Conservation (phyloP, 257 asterid genomes). For the Forsythia viridissima region DNA sequence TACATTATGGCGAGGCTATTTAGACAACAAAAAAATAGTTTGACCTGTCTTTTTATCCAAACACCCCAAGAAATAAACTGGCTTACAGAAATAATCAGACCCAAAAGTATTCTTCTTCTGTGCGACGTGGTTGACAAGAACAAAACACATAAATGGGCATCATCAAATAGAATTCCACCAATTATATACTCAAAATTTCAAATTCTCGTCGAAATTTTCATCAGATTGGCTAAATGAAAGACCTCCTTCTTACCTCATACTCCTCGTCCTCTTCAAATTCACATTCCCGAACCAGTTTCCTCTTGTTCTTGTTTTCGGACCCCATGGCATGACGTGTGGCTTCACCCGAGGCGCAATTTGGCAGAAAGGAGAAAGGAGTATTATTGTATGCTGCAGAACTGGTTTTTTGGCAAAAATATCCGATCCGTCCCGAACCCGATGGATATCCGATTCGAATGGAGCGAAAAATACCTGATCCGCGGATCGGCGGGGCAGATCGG, state of each 20-base stretch:
- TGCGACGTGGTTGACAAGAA: too few relatives aligned
- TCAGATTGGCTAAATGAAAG: constrained; percentile 1
- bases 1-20: too few relatives aligned
- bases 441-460: too few relatives aligned
- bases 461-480: too few relatives aligned
- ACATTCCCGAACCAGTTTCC: constrained; percentile 9
- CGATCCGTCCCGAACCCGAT: too few relatives aligned
- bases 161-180: not conserved
- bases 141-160: not conserved
- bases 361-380: constrained; percentile 14
- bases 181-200: not conserved
- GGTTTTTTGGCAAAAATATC: too few relatives aligned
- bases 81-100: too few relatives aligned
- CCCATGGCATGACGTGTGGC: constrained; percentile 34
- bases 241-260: constrained; percentile 24
- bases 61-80: too few relatives aligned
- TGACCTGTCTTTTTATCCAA: too few relatives aligned
- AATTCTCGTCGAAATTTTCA: not conserved
- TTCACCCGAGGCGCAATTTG: constrained; percentile 5
- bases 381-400: not conserved
- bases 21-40: too few relatives aligned
- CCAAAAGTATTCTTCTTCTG: not conserved
- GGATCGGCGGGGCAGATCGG: too few relatives aligned
- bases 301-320: constrained; percentile 16
- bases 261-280: constrained; percentile 29